These are phyloP conservation scores for Millerago galiae DNA, from an alignment of 805 yeast genomes.

Conservation along the genomic window DNA sequence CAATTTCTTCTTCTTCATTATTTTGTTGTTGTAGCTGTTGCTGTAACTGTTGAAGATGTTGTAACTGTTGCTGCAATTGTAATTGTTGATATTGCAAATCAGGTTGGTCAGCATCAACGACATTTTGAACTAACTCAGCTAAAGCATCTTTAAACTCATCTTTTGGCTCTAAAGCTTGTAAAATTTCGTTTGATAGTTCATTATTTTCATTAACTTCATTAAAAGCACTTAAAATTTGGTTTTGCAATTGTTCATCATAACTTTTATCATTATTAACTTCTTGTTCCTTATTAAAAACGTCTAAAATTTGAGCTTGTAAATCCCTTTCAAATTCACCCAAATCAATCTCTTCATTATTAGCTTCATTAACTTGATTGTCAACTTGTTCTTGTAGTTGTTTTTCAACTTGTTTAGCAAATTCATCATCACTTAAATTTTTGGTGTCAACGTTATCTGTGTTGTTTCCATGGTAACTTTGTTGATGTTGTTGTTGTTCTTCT, in stretches of 20 bases:
- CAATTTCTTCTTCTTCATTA: constrained; percentile 41
- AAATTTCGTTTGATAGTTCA: constrained; percentile 7
- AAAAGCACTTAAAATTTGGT: constrained; percentile 13
- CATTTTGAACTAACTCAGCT: constrained; percentile 50
- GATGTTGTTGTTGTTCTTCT: constrained; percentile 3
- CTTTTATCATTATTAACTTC: constrained; percentile 2
- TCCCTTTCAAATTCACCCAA: too few relatives aligned
- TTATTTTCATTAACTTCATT: constrained; percentile 8
- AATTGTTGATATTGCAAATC: constrained; percentile 4
- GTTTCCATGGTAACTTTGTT: constrained; percentile 18
- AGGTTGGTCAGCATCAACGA: constrained; percentile 33
- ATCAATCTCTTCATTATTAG: too few relatives aligned
- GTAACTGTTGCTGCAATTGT: constrained; percentile 1
- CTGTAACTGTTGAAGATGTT: constrained; percentile 3
- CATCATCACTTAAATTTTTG: neutral
- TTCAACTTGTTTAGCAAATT: neutral
- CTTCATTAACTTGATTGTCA: neutral
- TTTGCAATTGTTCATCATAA: constrained; percentile 16
- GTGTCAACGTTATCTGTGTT: neutral
- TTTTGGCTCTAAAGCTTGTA: constrained; percentile 10
- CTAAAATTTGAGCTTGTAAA: neutral
- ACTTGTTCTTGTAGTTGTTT: neutral
- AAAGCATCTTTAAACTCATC: constrained; percentile 45
- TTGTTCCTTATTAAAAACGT: neutral
- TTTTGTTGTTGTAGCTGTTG: constrained; percentile 4